Conservation (phyloP, 345 rosid genomes). For the Eucalyptus victrix region DNA sequence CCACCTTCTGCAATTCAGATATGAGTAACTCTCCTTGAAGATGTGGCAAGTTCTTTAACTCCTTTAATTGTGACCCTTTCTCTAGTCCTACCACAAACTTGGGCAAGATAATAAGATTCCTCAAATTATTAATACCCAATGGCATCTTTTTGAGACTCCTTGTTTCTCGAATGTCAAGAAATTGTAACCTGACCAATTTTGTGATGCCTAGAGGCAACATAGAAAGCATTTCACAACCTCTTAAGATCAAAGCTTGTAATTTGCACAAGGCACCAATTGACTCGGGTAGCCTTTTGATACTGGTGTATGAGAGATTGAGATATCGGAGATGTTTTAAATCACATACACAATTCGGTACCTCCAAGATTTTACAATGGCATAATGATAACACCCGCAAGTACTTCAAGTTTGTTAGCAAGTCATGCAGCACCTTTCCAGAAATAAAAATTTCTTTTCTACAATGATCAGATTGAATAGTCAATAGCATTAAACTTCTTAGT, state of each 20-base stretch:
- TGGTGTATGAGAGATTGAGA: no score
- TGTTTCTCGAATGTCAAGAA: no score
- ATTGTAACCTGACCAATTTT: no score
- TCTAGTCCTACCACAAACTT: not conserved
- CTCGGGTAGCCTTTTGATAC: no score
- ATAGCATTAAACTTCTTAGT: not conserved
- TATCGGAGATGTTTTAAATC: no score
- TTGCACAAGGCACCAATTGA: no score
- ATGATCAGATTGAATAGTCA: accelerated
- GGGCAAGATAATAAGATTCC: not conserved
- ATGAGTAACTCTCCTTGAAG: not conserved
- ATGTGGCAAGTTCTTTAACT: not conserved
- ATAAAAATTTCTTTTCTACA: accelerated
- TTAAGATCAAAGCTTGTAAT: no score
- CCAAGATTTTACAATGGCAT: accelerated
- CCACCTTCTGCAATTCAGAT: not conserved
- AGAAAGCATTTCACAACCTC: accelerated
- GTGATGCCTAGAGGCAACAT: accelerated
- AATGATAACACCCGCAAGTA: no score
- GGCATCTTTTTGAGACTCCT: not conserved
- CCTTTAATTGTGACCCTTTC: not conserved
- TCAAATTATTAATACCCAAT: accelerated
- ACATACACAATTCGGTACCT: no score
- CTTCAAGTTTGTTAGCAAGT: no score
- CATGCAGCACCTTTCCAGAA: not conserved